A percentile compares a stretch with the other conserved stretches of the same genome.
phyloP scores from a whole-genome alignment of 257 asterid species.

The Nicotiana tomentosiformis region DNA sequence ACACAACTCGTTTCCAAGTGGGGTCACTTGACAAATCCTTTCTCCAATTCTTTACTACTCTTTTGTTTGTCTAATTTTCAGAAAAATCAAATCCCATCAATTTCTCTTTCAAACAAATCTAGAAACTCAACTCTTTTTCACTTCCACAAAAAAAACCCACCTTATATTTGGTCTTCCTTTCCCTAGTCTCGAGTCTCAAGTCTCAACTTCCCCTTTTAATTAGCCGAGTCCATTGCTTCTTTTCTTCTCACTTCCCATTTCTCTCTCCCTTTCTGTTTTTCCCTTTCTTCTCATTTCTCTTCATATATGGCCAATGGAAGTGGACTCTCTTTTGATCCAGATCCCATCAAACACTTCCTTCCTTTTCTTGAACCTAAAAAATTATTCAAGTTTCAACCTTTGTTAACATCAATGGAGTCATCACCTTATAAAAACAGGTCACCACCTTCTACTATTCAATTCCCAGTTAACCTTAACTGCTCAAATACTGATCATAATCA shows the following conservation, averaged over 20 bases:
- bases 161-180: conserved; percentile 39
- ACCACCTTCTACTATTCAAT: conserved; percentile 61
- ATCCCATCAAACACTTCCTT: conserved; percentile 33
- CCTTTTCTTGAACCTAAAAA: conserved; percentile 6
- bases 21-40: neutral
- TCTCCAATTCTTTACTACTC: neutral
- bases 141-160: neutral
- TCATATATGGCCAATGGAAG: conserved; percentile 66
- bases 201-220: conserved; percentile 48
- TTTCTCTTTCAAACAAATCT: conserved; percentile 35
- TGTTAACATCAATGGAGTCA: conserved; percentile 28
- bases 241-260: conserved; percentile 20
- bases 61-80: neutral
- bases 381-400: conserved; percentile 7
- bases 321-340: conserved; percentile 95
- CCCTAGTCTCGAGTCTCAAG: conserved; percentile 40
- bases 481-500: neutral
- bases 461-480: conserved; percentile 55
- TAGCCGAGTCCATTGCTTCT: conserved; percentile 63
- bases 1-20: conserved; percentile 7
- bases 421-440: conserved; percentile 23
- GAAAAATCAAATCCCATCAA: conserved; percentile 36
- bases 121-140: neutral
- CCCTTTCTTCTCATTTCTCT: conserved; percentile 15
- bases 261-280: conserved; percentile 15